Evolutionary conservation across 2,329 filamentous ascomycete genomes (phyloP).

Genomic region (Talaromyces sp.): DNA sequence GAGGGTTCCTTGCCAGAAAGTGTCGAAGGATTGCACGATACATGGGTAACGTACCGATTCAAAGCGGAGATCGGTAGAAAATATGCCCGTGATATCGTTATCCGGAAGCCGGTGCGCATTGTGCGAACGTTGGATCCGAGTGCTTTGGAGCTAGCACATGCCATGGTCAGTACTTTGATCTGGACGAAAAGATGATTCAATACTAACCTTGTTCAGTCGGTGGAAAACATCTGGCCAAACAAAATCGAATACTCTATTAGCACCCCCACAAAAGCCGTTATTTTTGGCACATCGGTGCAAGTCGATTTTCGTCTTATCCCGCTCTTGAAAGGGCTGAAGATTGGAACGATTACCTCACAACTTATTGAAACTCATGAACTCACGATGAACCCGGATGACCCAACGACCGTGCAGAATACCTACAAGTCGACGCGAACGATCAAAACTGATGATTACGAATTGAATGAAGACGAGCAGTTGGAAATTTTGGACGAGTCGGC

Average conservation of each 20-base stretch:
- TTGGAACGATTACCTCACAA: slow-evolving; percentile 78
- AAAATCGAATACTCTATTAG: slow-evolving; percentile 95
- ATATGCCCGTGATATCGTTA: slow-evolving; percentile 79
- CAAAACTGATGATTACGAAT: slow-evolving; percentile 63
- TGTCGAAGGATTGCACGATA: slow-evolving; percentile 82
- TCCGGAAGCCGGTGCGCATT: slow-evolving; percentile 73
- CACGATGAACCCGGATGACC: slow-evolving; percentile 50
- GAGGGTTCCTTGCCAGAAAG: slow-evolving; percentile 72
- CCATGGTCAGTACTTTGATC: slow-evolving; percentile 60
- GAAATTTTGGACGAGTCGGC: slow-evolving; percentile 54
- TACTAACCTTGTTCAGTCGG: slow-evolving; percentile 49
- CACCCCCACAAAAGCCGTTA: slow-evolving; percentile 88
- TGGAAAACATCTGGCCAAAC: slow-evolving; percentile 96
- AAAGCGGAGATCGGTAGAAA: slow-evolving; percentile 90
- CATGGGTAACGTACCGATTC: slow-evolving; percentile 83
- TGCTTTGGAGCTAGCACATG: slow-evolving; percentile 74
- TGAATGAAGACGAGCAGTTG: slow-evolving; percentile 62
- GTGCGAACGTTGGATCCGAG: slow-evolving; percentile 74
- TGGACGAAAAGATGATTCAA: not conserved
- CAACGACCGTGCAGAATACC: slow-evolving; percentile 39
- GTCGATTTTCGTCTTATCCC: slow-evolving; percentile 86
- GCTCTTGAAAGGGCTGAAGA: slow-evolving; percentile 78
- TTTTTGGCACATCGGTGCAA: slow-evolving; percentile 82
- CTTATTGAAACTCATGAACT: slow-evolving; percentile 76
- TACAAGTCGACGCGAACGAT: slow-evolving; percentile 65